Evolutionary conservation across 495 filamentous ascomycete species (phyloP).

Genomic region (Staphylotrichum tortipilum): DNA sequence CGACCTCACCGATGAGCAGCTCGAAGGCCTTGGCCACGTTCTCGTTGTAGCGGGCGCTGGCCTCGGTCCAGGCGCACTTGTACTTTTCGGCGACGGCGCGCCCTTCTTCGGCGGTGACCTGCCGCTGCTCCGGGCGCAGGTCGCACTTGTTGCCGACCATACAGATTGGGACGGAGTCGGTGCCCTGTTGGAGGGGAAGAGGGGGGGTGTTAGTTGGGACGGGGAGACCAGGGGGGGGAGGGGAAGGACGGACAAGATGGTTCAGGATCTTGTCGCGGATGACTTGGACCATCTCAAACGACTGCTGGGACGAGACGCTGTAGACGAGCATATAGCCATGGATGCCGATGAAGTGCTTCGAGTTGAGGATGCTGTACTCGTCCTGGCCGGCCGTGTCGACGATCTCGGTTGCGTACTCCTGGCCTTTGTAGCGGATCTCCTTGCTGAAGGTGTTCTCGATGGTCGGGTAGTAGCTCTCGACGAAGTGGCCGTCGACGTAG

Average conservation of each 20-base stretch:
- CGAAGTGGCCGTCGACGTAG: conserved; percentile 96
- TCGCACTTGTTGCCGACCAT: conserved; percentile 97
- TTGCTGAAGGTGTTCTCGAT: conserved; percentile 99
- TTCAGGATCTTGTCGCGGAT: conserved; percentile 97
- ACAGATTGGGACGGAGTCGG: conserved; percentile 83
- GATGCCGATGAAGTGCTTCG: conserved; percentile 98
- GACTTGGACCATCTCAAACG: conserved; percentile 92
- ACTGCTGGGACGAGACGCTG: conserved; percentile 83
- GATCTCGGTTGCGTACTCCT: conserved; percentile 94
- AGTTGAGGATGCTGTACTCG: conserved; percentile 96
- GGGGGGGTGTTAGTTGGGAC: neutral
- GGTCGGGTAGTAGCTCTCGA: conserved; percentile 97
- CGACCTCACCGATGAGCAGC: conserved; percentile 86
- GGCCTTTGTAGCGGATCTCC: conserved; percentile 80
- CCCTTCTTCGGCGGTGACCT: conserved; percentile 80
- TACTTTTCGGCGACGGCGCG: conserved; percentile 72
- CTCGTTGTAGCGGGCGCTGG: conserved; percentile 84
- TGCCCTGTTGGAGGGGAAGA: conserved; percentile 54
- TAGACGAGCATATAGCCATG: conserved; percentile 99
- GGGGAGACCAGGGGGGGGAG: neutral
- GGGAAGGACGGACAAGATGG: conserved; percentile 61
- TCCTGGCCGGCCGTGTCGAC: conserved; percentile 99
- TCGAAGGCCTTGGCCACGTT: conserved; percentile 93
- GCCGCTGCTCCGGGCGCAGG: conserved; percentile 82
- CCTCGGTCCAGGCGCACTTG: conserved; percentile 90